These are phyloP conservation scores for Leptodontidium sp. DNA, from an alignment of 2,329 filamentous ascomycete species.

Conservation along the genomic window DNA sequence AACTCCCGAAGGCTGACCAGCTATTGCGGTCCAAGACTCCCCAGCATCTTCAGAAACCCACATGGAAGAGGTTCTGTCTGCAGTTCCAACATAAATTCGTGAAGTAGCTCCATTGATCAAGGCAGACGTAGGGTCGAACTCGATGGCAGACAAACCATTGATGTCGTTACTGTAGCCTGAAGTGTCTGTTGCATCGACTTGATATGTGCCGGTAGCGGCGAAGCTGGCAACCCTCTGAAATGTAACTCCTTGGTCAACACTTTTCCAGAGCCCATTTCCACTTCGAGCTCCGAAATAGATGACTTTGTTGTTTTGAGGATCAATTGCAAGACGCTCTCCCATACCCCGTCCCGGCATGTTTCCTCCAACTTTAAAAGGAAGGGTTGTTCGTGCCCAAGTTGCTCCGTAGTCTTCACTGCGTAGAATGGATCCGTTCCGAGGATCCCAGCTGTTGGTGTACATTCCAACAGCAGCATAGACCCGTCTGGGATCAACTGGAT, in stretches of 20 bases:
- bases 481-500: constrained; percentile 59
- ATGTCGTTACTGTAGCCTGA: no score
- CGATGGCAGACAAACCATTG: no score
- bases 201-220: no score
- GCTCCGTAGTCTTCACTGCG: constrained; percentile 61
- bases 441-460: constrained; percentile 68
- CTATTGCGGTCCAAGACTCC: no score
- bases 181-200: no score
- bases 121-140: no score
- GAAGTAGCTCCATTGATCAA: no score
- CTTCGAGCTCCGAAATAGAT: constrained; percentile 67
- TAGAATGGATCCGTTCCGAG: constrained; percentile 62
- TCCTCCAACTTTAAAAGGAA: constrained; percentile 54
- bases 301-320: constrained; percentile 63
- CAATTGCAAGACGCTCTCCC: constrained; percentile 65
- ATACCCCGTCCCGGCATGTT: constrained; percentile 69
- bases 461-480: constrained; percentile 63
- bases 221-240: constrained; percentile 57
- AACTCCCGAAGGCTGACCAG: no score
- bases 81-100: no score
- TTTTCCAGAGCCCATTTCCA: constrained; percentile 67
- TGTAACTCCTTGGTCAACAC: constrained; percentile 60
- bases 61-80: no score
- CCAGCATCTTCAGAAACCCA: no score
- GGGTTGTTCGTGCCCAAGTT: constrained; percentile 56